Base-by-base conservation (phyloP, 2,329 filamentous ascomycete genomes). In the Coleophoma eucalyptorum region DNA sequence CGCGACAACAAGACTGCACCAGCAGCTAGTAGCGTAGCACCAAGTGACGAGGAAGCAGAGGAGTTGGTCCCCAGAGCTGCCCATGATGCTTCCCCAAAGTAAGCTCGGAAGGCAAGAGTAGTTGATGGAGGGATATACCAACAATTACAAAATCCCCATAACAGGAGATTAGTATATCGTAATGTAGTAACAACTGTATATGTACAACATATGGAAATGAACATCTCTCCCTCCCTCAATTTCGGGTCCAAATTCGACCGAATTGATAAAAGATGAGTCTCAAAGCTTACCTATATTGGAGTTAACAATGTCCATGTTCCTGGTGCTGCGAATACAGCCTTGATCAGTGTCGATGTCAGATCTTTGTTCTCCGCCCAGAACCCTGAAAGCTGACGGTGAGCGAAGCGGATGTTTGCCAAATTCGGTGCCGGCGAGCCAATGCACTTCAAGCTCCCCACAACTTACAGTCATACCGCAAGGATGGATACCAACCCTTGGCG, bases 21-120 rank as follows among this genome's bases (percentile, higher is more conserved):
- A 35, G 45, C 6, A 38, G 26, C 26, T 26, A 26, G 67, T 64
- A 46, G 46, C 10, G 43, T 41, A 13, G 26, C 47, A 51, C 31
- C 48, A 43, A 45, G 38, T 16, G 53, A 51, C 15, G 57, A 60
- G 46, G 76, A 79, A 63, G 68, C 65, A 38, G 72, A 75, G 7
- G 59, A 64, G 10, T 55, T 75, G 15, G 65, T 81, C 8, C 76
- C 77, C 18, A 79, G 76, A 65, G 72, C 75, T 35, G 70, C 67
- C 55, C 72, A 77, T 57, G 76, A 80, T 58, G 64, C 66, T 49
- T 56, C 55, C 5, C 49, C 50, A 35, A 56, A 60, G 48, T 59
- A 57, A 46, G 53, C 41, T 51, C 32, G 40, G 50, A 37, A n/a
- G 35, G 6, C 16, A 38, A 3, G 16, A 6, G 2, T 38, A 38